These are phyloP conservation scores for Eudorina sp. DNA, from an alignment of 139 green algal species.

Conservation along the genomic window DNA sequence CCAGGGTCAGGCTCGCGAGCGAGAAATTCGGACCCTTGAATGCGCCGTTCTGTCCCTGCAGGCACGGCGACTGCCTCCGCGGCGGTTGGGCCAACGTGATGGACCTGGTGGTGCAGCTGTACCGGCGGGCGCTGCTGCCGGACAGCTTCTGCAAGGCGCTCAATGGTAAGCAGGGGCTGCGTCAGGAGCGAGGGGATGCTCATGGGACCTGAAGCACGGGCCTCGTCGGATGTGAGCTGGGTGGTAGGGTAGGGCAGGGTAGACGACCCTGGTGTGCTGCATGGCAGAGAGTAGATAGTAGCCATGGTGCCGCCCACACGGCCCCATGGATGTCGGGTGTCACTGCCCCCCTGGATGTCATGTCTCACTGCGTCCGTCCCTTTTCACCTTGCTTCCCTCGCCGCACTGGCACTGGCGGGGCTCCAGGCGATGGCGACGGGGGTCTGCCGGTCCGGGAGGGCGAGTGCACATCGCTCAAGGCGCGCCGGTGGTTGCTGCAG, in stretches of 20 bases:
- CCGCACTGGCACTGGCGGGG: background rate
- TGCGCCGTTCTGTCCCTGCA: slow-evolving; percentile 42
- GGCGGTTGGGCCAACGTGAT: slow-evolving; percentile 90
- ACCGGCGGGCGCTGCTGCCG: slow-evolving; percentile 80
- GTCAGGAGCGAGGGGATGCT: background rate
- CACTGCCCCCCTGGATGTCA: no score
- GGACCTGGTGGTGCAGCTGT: slow-evolving; percentile 87
- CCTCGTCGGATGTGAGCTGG: no score
- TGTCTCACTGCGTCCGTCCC: no score
- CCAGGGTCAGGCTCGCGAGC: no score
- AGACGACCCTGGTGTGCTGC: no score
- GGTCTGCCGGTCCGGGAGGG: slow-evolving; percentile 62
- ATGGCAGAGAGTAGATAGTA: no score
- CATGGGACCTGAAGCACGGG: no score
- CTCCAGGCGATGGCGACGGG: slow-evolving; percentile 32
- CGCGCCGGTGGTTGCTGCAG: slow-evolving; percentile 31
- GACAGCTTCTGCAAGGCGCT: slow-evolving; percentile 63
- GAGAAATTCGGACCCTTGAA: no score
- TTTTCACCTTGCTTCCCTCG: no score
- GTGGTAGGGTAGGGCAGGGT: no score
- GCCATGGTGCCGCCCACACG: no score
- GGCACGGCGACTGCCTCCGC: slow-evolving; percentile 88
- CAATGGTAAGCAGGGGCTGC: background rate
- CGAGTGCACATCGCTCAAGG: slow-evolving; percentile 53
- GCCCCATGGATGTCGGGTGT: no score